Evolutionary conservation across 192 early-diverging fungal genomes (phyloP).

Genomic region (Umbelopsis isabellina): DNA sequence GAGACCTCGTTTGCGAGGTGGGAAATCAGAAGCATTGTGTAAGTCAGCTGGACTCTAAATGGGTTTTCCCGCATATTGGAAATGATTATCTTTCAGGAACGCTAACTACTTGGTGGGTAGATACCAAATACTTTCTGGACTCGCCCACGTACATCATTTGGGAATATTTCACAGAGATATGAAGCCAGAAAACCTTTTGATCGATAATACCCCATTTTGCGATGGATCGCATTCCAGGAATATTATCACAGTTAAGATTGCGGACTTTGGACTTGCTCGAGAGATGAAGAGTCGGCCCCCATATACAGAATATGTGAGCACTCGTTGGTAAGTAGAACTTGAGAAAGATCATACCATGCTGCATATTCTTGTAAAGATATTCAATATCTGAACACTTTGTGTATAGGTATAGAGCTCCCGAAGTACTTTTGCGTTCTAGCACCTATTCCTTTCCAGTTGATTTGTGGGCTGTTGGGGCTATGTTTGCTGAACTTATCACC

Average conservation of each 20-base stretch:
- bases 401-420: slow-evolving; percentile 91
- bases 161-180: slow-evolving; percentile 96
- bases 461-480: slow-evolving; percentile 94
- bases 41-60: slow-evolving; percentile 34
- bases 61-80: background rate
- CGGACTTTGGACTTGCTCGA: slow-evolving; percentile 94
- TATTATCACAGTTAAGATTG: slow-evolving; percentile 76
- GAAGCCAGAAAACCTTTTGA: slow-evolving; percentile 96
- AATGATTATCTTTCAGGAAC: background rate
- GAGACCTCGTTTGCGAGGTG: slow-evolving; percentile 57
- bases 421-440: slow-evolving; percentile 83
- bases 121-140: slow-evolving; percentile 84
- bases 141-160: slow-evolving; percentile 91
- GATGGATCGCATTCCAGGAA: background rate
- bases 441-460: slow-evolving; percentile 92
- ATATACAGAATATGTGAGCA: slow-evolving; percentile 97
- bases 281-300: slow-evolving; percentile 88
- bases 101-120: slow-evolving; percentile 42
- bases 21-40: slow-evolving; percentile 77
- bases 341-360: background rate
- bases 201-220: slow-evolving; percentile 40
- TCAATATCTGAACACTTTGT: background rate
- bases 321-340: slow-evolving; percentile 76
- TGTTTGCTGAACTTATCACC: slow-evolving; percentile 88
- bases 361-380: background rate